These are phyloP conservation scores for Angomonas deanei DNA, from an alignment of 208 protist genomes.

Conservation along the genomic window DNA sequence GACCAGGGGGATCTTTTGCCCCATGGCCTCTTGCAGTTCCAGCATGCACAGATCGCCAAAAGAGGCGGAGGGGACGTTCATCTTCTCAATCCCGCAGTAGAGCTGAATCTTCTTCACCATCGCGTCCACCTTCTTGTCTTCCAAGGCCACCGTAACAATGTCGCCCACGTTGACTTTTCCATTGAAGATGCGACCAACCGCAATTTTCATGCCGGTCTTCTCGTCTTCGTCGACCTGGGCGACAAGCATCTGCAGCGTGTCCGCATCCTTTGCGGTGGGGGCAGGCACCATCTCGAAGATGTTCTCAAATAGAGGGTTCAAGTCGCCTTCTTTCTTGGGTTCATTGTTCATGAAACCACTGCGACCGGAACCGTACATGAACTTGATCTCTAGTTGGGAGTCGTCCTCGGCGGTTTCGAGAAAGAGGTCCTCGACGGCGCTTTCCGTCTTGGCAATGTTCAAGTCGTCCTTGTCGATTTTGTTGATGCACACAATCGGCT, in stretches of 20 bases:
- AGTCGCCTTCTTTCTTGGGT: constrained; percentile 60
- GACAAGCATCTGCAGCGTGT: constrained; percentile 93
- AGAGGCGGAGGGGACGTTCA: constrained; percentile 45
- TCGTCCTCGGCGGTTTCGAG: constrained; percentile 91
- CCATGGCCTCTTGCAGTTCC: constrained; percentile 77
- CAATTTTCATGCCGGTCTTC: constrained; percentile 69
- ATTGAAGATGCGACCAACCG: constrained; percentile 91
- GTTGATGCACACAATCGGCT: constrained; percentile 96
- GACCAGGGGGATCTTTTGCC: constrained; percentile 82
- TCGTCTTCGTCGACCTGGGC: constrained; percentile 92
- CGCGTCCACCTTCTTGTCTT: constrained; percentile 80
- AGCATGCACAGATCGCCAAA: constrained; percentile 87
- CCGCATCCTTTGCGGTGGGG: constrained; percentile 35
- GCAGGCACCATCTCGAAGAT: constrained; percentile 88
- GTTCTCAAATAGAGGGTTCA: constrained; percentile 92
- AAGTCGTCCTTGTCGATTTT: constrained; percentile 95
- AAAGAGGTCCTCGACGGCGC: constrained; percentile 96
- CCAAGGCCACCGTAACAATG: constrained; percentile 75
- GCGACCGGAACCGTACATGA: constrained; percentile 93
- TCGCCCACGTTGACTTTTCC: constrained; percentile 86
- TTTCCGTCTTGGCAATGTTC: constrained; percentile 88
- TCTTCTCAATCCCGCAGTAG: constrained; percentile 80
- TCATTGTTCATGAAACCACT: constrained; percentile 88
- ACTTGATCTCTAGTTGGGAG: constrained; percentile 93
- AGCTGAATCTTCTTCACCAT: constrained; percentile 83